Conservation (phyloP, 768 basidiomycete genomes). For the Rhodotorula sphaerocarpa region DNA sequence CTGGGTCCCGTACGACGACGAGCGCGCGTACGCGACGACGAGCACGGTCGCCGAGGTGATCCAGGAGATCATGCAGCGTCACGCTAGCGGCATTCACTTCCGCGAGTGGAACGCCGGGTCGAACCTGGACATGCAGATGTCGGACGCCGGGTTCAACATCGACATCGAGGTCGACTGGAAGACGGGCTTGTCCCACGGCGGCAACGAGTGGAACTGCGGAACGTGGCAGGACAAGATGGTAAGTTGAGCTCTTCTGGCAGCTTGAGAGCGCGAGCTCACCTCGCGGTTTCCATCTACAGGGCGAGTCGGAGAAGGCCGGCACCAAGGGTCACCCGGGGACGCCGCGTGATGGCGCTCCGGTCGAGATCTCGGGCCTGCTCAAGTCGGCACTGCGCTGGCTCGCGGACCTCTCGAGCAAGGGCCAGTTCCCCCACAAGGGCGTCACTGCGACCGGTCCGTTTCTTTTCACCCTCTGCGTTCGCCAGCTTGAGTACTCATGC, state of each 20-base stretch:
- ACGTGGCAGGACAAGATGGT: constrained; percentile 67
- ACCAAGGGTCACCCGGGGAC: constrained; percentile 95
- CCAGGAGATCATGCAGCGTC: constrained; percentile 90
- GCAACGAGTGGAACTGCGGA: constrained; percentile 75
- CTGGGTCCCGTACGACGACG: constrained; percentile 87
- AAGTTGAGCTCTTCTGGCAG: neutral
- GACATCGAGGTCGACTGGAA: constrained; percentile 91
- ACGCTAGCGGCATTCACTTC: constrained; percentile 84
- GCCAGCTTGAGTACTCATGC: neutral
- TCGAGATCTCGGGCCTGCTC: constrained; percentile 87
- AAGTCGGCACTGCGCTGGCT: constrained; percentile 93
- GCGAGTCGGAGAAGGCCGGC: constrained; percentile 79
- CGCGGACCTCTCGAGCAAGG: constrained; percentile 55
- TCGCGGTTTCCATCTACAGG: constrained; percentile 49
- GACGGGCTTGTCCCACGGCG: constrained; percentile 81
- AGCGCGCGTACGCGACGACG: constrained; percentile 68
- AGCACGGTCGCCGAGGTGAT: constrained; percentile 86
- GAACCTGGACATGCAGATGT: constrained; percentile 97
- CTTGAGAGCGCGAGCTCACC: constrained; percentile 57
- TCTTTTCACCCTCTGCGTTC: constrained; percentile 7
- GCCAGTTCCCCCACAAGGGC: constrained; percentile 81
- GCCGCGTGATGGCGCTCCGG: constrained; percentile 86
- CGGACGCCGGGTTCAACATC: constrained; percentile 81
- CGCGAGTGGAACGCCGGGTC: constrained; percentile 94
- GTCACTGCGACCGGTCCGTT: constrained; percentile 67